Base-by-base conservation (phyloP, 2,329 filamentous ascomycete genomes). In the Simplicillium aogashimaense region DNA sequence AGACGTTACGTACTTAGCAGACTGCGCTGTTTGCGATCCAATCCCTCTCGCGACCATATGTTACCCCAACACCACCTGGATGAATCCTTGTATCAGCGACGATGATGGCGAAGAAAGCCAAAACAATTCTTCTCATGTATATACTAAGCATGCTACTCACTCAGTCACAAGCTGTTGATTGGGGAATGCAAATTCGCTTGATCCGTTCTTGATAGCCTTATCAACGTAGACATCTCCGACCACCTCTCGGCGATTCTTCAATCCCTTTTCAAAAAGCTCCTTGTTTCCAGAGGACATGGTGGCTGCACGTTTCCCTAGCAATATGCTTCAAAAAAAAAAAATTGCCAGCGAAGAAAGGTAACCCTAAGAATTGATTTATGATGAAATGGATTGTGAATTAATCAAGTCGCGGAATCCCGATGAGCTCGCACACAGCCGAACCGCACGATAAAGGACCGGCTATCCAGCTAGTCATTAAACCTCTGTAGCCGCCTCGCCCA, bases 131-230 rank as follows among this genome's bases (percentile, higher is more conserved):
- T 25, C 20, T 25, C 20, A 25, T 25, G 6, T 32, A 12, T 6
- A 5, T 5, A 6, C 13, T 6, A 6, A 32, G 12, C 13, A 32
- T n/a, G 12, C 11, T 32, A n/a, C 40, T 29, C 35, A 47, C 45
- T 81, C 76, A 0, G 77, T 80, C 2, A 79, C 71, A 15, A 79
- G 63, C 46, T 81, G 70, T 56, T 82, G 78, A 47, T 73, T 70
- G 1, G 76, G 69, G 35, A 65, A 63, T 1, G 74, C 64, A 52
- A 81, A 82, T 7, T 74, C 67, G 8, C 67, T 46, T 13, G 40
- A 66, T 2, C 70, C 71, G 40, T 70, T 72, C 7, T 60, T 59
- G 15, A 80, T 60, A 2, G 76, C 68, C 6, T 58, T 58, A 49
- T 78, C 65, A 43, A 82, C 77, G 48, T 81, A 78, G 39, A 65